phyloP scores from a whole-genome alignment of 108 stramenopile genomes.

The Stephanodiscus triporus region DNA sequence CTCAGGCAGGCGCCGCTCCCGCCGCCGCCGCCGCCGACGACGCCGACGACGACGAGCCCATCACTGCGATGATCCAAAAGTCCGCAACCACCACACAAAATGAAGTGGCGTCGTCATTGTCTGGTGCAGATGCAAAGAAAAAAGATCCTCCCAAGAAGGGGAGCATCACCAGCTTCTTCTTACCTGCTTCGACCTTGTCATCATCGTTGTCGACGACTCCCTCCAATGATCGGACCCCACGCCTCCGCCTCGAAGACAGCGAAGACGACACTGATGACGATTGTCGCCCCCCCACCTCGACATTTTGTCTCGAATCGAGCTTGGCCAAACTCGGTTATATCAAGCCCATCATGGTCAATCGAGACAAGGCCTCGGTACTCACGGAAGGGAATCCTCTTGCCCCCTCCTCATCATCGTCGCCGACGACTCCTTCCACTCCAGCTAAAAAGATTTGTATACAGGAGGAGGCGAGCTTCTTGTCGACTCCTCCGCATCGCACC shows the following conservation, averaged over 20 bases:
- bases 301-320: no score
- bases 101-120: not conserved
- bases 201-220: no score
- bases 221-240: no score
- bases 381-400: not conserved
- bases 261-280: no score
- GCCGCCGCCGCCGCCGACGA: no score
- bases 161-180: conserved; percentile 19
- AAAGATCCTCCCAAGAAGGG: conserved; percentile 14
- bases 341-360: not conserved
- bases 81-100: not conserved
- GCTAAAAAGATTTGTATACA: not conserved
- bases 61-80: not conserved
- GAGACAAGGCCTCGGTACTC: not conserved
- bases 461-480: not conserved
- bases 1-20: no score
- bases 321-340: not conserved
- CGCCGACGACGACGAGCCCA: no score
- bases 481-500: not conserved
- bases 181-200: not conserved
- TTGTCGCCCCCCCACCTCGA: no score
- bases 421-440: conserved; percentile 15
- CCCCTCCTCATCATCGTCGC: not conserved
- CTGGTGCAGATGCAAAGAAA: not conserved
- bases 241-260: no score